These are phyloP conservation scores for Boletus semigastroideus DNA, from an alignment of 1,284 basidiomycete genomes.

Conservation along the genomic window DNA sequence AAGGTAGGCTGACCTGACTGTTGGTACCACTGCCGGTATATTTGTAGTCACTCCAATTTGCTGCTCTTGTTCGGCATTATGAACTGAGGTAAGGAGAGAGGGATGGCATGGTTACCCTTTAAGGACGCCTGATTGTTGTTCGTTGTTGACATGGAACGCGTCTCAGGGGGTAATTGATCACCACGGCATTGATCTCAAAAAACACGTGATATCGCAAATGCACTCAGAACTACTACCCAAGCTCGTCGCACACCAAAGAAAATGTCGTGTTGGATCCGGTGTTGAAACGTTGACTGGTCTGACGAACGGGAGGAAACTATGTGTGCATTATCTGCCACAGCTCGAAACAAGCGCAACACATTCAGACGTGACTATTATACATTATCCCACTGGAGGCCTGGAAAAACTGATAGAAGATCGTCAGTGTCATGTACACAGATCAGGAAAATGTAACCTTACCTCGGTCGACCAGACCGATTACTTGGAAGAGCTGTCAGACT, in stretches of 20 bases:
- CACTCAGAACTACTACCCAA: no score
- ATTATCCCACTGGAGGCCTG: neutral
- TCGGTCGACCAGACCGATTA: neutral
- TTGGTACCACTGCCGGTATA: slow-evolving; percentile 53
- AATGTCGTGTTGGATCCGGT: no score
- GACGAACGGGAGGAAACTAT: no score
- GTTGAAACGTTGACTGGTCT: no score
- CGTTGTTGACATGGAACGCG: no score
- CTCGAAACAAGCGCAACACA: neutral
- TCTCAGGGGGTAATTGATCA: no score
- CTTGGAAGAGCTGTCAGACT: slow-evolving; percentile 30
- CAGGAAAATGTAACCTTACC: neutral
- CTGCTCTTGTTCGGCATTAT: slow-evolving; percentile 21
- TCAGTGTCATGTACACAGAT: neutral
- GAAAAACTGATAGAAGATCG: neutral
- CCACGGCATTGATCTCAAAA: no score
- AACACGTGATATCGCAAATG: no score
- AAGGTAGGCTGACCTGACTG: slow-evolving; percentile 38
- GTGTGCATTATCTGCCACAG: no score
- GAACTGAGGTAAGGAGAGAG: neutral
- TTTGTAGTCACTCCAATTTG: slow-evolving; percentile 34
- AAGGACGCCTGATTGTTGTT: slow-evolving; percentile 12
- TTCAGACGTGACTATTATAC: neutral
- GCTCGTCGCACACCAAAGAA: no score
- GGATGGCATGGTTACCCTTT: neutral